A percentile compares a stretch with the other conserved stretches of the same genome.
Conservation (phyloP, 2,329 filamentous ascomycete species). For the Colletotrichum sp. region DNA sequence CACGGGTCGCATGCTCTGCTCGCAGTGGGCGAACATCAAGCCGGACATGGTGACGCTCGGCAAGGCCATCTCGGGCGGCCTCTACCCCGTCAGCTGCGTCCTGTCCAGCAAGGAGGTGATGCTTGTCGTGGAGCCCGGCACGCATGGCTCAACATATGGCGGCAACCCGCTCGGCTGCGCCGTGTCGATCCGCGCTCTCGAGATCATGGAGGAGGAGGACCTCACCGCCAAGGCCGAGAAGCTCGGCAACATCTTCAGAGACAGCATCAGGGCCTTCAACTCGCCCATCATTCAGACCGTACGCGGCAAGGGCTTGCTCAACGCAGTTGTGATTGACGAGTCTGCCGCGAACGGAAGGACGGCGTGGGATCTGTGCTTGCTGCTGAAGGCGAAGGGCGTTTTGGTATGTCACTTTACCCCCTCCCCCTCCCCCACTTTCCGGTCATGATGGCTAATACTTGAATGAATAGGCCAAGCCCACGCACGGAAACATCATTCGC, state of each 20-base stretch:
- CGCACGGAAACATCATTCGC: constrained; percentile 97
- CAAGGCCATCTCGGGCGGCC: constrained; percentile 96
- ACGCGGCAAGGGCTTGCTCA: constrained; percentile 91
- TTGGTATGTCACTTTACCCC: constrained; percentile 59
- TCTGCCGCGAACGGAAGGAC: constrained; percentile 81
- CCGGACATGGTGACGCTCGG: constrained; percentile 94
- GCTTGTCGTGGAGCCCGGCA: constrained; percentile 94
- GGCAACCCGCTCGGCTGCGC: constrained; percentile 96
- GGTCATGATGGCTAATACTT: constrained; percentile 18
- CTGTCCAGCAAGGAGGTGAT: constrained; percentile 89
- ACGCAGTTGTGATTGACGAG: constrained; percentile 96
- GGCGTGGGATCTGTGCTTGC: constrained; percentile 95
- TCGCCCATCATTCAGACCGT: constrained; percentile 82
- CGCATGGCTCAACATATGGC: constrained; percentile 97
- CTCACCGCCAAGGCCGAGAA: constrained; percentile 78
- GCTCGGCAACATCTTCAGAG: constrained; percentile 83
- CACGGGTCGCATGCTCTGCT: constrained; percentile 92
- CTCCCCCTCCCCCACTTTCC: neutral
- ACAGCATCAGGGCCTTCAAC: constrained; percentile 76
- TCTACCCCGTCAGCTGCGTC: constrained; percentile 98
- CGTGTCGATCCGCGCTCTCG: constrained; percentile 91
- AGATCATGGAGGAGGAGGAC: constrained; percentile 91
- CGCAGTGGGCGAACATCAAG: constrained; percentile 93
- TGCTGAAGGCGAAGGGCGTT: constrained; percentile 94
- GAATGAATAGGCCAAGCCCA: constrained; percentile 83